Conservation (phyloP, 768 basidiomycete species). For the Suillus alpinus region DNA sequence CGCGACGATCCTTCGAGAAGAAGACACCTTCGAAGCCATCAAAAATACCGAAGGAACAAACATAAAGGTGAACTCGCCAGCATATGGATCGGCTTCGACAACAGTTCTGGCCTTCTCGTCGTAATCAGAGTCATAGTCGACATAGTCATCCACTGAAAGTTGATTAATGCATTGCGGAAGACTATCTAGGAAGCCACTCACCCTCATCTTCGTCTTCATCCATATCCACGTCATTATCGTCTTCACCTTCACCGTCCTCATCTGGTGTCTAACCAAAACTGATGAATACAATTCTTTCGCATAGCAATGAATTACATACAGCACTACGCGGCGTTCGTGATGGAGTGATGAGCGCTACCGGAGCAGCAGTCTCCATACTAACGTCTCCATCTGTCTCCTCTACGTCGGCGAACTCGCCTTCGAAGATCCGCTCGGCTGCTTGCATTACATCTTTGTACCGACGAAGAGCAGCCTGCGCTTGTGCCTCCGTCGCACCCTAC, state of each 20-base stretch:
- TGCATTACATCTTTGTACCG: slow-evolving; percentile 88
- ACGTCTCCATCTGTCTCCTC: slow-evolving; percentile 49
- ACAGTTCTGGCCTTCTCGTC: slow-evolving; percentile 46
- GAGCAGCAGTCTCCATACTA: slow-evolving; percentile 37
- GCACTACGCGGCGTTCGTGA: slow-evolving; percentile 23
- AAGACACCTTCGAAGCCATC: slow-evolving; percentile 63
- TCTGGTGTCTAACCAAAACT: slow-evolving; percentile 51
- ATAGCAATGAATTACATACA: slow-evolving; percentile 14
- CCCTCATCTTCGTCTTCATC: slow-evolving; percentile 54
- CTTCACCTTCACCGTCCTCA: slow-evolving; percentile 42
- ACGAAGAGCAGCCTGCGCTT: slow-evolving; percentile 80
- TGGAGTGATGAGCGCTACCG: slow-evolving; percentile 24
- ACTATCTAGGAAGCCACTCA: slow-evolving; percentile 16
- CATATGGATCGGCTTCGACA: slow-evolving; percentile 81
- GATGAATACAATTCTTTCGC: not conserved
- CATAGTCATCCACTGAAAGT: slow-evolving; percentile 51
- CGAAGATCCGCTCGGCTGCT: slow-evolving; percentile 83
- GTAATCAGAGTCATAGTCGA: slow-evolving; percentile 81
- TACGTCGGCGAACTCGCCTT: slow-evolving; percentile 81
- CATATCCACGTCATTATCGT: slow-evolving; percentile 46
- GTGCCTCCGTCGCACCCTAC: slow-evolving; percentile 78
- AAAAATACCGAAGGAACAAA: slow-evolving; percentile 7
- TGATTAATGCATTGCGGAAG: not conserved
- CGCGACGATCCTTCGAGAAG: slow-evolving; percentile 91
- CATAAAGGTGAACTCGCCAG: slow-evolving; percentile 47